Evolutionary conservation across 805 yeast genomes (phyloP).

Genomic region (Ogataea minuta): DNA sequence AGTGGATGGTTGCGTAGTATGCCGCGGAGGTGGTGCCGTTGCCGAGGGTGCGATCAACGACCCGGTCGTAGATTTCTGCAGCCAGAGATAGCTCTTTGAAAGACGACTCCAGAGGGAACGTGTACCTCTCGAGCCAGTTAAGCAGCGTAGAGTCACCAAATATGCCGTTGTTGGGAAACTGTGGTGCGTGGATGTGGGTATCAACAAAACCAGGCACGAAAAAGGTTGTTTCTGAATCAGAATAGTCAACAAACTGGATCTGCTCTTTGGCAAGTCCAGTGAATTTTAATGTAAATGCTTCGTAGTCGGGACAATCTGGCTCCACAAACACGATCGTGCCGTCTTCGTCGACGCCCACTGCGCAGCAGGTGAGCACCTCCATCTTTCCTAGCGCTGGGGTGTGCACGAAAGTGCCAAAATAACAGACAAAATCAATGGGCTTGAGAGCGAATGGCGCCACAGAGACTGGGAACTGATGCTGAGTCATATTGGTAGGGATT

Average conservation of each 20-base stretch:
- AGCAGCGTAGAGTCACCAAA: constrained; percentile 82
- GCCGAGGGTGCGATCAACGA: constrained; percentile 64
- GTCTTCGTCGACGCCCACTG: constrained; percentile 57
- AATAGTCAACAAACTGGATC: constrained; percentile 33
- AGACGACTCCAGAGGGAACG: constrained; percentile 84
- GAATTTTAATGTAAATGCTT: constrained; percentile 9
- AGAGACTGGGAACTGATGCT: constrained; percentile 11
- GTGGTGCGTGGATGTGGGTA: constrained; percentile 84
- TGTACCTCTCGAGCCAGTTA: constrained; percentile 85
- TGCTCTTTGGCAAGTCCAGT: constrained; percentile 24
- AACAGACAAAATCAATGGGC: constrained; percentile 38
- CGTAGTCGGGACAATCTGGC: constrained; percentile 17
- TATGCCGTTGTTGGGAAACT: constrained; percentile 77
- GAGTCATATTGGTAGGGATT: constrained; percentile 4
- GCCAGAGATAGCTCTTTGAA: constrained; percentile 57
- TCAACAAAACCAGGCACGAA: constrained; percentile 82
- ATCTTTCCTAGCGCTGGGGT: constrained; percentile 60
- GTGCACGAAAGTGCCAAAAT: constrained; percentile 71
- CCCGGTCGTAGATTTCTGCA: constrained; percentile 56
- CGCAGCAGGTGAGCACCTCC: constrained; percentile 53
- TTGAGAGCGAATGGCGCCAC: constrained; percentile 21
- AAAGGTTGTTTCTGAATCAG: constrained; percentile 46
- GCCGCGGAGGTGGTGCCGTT: constrained; percentile 92
- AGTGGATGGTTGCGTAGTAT: constrained; percentile 86
- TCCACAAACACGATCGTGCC: constrained; percentile 51